phyloP scores from a whole-genome alignment of 352 stramenopile species.

The Globisporangium ultimum region DNA sequence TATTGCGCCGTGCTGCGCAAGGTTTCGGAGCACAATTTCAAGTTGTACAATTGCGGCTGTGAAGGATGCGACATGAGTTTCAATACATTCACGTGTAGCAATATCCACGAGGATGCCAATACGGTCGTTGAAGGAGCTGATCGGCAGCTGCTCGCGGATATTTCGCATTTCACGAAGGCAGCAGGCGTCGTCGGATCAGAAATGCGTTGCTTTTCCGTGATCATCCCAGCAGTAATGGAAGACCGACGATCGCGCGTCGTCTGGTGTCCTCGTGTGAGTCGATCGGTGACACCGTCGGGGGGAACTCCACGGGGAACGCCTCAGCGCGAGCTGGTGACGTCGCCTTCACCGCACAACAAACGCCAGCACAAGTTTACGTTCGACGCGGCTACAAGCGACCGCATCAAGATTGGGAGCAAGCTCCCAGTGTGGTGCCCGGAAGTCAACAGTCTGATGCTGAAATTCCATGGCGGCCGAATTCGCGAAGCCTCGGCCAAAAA shows the following conservation, averaged over 20 bases:
- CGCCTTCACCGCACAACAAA: constrained; percentile 64
- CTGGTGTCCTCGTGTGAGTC: constrained; percentile 78
- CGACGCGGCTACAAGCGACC: constrained; percentile 60
- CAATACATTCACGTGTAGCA: constrained; percentile 80
- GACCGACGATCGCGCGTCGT: constrained; percentile 76
- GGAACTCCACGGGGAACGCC: constrained; percentile 60
- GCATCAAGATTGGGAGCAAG: constrained; percentile 82
- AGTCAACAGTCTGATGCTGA: constrained; percentile 86
- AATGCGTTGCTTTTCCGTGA: constrained; percentile 79
- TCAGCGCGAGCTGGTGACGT: constrained; percentile 56
- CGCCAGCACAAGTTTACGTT: constrained; percentile 76
- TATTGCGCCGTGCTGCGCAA: constrained; percentile 83
- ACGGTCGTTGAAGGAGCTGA: constrained; percentile 48
- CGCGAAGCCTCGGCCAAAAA: constrained; percentile 88
- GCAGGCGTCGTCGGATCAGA: constrained; percentile 71
- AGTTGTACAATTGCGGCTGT: constrained; percentile 84
- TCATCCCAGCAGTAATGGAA: constrained; percentile 81
- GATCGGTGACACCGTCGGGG: constrained; percentile 47
- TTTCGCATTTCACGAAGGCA: constrained; percentile 81
- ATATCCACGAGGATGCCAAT: constrained; percentile 51
- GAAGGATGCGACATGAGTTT: constrained; percentile 86
- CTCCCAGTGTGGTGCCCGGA: constrained; percentile 84
- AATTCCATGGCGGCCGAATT: constrained; percentile 86
- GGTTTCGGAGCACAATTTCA: constrained; percentile 76
- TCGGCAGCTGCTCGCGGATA: constrained; percentile 79